Evolutionary conservation across 2,329 filamentous ascomycete species (phyloP), one percentile per base, ranked within the genome.

Genomic region (Cercospora sesami): DNA sequence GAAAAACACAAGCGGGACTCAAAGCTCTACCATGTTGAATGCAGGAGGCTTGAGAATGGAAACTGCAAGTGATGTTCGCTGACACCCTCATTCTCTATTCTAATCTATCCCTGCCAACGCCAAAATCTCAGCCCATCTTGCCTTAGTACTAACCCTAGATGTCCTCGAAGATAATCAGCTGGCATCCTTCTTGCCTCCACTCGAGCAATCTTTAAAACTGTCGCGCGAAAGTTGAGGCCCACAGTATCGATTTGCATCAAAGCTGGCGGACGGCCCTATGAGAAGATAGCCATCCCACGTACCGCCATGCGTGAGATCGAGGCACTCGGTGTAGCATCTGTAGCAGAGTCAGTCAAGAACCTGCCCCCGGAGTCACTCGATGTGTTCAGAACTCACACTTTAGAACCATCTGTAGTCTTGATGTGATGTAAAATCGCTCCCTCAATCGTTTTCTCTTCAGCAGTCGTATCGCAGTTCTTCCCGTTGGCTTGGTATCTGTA

Each of bases 241-340:
- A 30, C 51, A 57, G 23, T 57, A 57, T 30, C 30, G 28, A 57
- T 23, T 57, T 8, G 51, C 51, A 16, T 57, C 51, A 4, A 57
- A 57, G 23, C 51, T 57, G 23, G n/a, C 23, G 7, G 23, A 57
- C 9, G 45, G 16, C 8, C 48, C 61, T 18, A 64, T 57, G 14
- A 57, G 48, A 39, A 64, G 51, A 57, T 55, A 55, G 16, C 45
- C 61, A 64, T 57, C 48, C 61, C 61, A 64, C 2, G 48, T 64
- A 28, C 61, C 61, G 14, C 61, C 42, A 33, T 64, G 61, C 10
- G 48, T 64, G 18, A 64, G 45, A n/a, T 64, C 61, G 8, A 64
- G 48, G 30, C 61, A 64, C 61, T 64, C 28, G 18, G 61, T 63
- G 8, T 48, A 28, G 42, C 60, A 63, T 26, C 21, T 61, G 7